Conservation (phyloP, 2,329 filamentous ascomycete species). For the Trichoderma sp. region DNA sequence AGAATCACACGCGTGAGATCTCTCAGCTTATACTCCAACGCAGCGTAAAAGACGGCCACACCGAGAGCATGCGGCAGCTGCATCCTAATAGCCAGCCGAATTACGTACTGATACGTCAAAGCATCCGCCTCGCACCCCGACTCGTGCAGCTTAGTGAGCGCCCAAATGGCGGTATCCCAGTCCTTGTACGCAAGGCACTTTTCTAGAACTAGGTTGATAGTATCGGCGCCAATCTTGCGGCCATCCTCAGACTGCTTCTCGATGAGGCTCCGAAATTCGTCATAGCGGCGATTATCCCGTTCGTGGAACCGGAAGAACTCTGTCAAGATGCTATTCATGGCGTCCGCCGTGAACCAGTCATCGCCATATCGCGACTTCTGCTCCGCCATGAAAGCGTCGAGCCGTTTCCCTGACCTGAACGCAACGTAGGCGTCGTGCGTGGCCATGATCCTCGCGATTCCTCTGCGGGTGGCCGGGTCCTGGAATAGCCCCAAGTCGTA, state of each 20-base stretch:
- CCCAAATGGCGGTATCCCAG: conserved; percentile 36
- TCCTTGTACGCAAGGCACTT: conserved; percentile 30
- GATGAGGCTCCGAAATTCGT: conserved; percentile 32
- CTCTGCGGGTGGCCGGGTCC: conserved; percentile 35
- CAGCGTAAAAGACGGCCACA: conserved; percentile 35
- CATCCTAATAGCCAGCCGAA: conserved; percentile 36
- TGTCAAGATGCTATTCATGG: conserved; percentile 41
- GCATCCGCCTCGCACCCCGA: conserved; percentile 29
- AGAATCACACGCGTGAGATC: conserved; percentile 27
- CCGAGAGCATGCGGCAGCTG: conserved; percentile 34
- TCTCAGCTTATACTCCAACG: conserved; percentile 33
- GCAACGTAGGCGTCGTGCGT: conserved; percentile 43
- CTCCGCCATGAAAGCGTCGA: conserved; percentile 39
- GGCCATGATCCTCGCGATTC: conserved; percentile 44
- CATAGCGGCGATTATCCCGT: conserved; percentile 24
- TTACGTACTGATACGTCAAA: conserved; percentile 39
- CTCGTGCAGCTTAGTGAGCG: conserved; percentile 28
- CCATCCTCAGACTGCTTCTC: conserved; percentile 27
- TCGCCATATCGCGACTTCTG: conserved; percentile 45
- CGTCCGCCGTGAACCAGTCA: conserved; percentile 42
- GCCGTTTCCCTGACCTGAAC: conserved; percentile 35
- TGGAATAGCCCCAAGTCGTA: conserved; percentile 44
- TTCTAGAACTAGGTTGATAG: conserved; percentile 41
- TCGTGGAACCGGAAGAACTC: conserved; percentile 43
- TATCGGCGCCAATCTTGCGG: conserved; percentile 29